These are phyloP conservation scores for Fusarium stilboides DNA, from an alignment of 2,329 filamentous ascomycete species.

Conservation along the genomic window DNA sequence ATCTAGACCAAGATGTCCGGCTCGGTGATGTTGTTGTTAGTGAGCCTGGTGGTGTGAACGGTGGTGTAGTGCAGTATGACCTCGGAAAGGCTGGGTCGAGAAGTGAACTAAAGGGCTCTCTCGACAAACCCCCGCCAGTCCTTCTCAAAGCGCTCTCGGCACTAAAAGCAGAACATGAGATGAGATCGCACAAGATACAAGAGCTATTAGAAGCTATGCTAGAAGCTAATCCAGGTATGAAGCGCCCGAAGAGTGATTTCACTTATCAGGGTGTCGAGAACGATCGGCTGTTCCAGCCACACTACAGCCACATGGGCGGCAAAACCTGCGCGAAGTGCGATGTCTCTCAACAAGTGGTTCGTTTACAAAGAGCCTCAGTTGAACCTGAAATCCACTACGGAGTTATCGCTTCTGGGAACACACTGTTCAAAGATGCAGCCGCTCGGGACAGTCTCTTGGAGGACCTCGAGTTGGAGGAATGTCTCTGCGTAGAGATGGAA, in stretches of 20 bases:
- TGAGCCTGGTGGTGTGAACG: slow-evolving; percentile 22
- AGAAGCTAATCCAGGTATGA: slow-evolving; percentile 16
- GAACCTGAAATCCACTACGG: slow-evolving; percentile 45
- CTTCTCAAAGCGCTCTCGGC: slow-evolving; percentile 28
- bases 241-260: neutral
- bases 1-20: too few species aligned
- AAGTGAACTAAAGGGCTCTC: slow-evolving; percentile 9
- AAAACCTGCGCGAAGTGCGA: slow-evolving; percentile 25
- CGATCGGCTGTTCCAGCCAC: slow-evolving; percentile 29
- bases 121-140: slow-evolving; percentile 24
- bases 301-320: slow-evolving; percentile 13
- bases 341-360: neutral
- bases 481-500: slow-evolving; percentile 4
- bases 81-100: slow-evolving; percentile 25
- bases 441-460: neutral
- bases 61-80: slow-evolving; percentile 49
- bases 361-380: neutral
- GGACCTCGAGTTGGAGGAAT: neutral
- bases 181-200: neutral
- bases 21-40: too few species aligned
- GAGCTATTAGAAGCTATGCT: slow-evolving; percentile 3
- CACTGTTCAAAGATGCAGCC: neutral
- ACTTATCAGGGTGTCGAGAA: slow-evolving; percentile 28
- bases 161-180: slow-evolving; percentile 34
- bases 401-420: slow-evolving; percentile 46